Evolutionary conservation across 2,329 filamentous ascomycete genomes (phyloP).

Genomic region (Basipetospora chlamydospora): DNA sequence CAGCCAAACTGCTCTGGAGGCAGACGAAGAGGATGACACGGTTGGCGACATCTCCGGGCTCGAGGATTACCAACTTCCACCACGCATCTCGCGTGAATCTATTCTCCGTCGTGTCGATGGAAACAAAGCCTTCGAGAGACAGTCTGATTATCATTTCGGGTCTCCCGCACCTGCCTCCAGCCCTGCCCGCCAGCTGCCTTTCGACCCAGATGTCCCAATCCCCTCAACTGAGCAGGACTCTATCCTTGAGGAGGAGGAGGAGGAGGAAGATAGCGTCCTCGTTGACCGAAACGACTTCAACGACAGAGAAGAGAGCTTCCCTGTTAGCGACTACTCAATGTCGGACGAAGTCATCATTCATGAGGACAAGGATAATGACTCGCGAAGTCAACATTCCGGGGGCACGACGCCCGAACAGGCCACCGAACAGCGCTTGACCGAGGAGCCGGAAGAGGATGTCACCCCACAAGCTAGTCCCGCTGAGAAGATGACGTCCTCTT

Average conservation of each 20-base stretch:
- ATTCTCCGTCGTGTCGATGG: conserved; percentile 80
- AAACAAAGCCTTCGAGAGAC: conserved; percentile 35
- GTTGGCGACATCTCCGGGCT: conserved; percentile 45
- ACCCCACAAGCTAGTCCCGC: conserved; percentile 7
- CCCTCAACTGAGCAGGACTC: conserved; percentile 64
- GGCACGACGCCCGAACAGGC: conserved; percentile 10
- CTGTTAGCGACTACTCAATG: conserved; percentile 9
- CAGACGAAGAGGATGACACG: conserved; percentile 42
- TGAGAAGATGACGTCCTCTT: neutral
- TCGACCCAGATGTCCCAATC: conserved; percentile 82
- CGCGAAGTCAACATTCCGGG: conserved; percentile 20
- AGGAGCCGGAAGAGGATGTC: conserved; percentile 17
- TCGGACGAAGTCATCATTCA: conserved; percentile 36
- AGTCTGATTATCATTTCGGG: conserved; percentile 50
- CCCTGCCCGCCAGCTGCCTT: conserved; percentile 40
- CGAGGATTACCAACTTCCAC: conserved; percentile 51
- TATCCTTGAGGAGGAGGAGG: conserved; percentile 33
- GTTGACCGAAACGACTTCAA: conserved; percentile 61
- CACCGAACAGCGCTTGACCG: conserved; percentile 11
- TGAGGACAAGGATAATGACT: conserved; percentile 27
- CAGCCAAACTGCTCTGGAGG: conserved; percentile 13
- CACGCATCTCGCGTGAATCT: conserved; percentile 82
- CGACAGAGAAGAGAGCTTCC: conserved; percentile 28
- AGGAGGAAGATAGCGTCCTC: conserved; percentile 46
- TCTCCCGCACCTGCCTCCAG: conserved; percentile 45